Evolutionary conservation across 176 grass and related monocot genomes (phyloP), one percentile per base, ranked within the genome.

Genomic region (Cenchrus americanus): DNA sequence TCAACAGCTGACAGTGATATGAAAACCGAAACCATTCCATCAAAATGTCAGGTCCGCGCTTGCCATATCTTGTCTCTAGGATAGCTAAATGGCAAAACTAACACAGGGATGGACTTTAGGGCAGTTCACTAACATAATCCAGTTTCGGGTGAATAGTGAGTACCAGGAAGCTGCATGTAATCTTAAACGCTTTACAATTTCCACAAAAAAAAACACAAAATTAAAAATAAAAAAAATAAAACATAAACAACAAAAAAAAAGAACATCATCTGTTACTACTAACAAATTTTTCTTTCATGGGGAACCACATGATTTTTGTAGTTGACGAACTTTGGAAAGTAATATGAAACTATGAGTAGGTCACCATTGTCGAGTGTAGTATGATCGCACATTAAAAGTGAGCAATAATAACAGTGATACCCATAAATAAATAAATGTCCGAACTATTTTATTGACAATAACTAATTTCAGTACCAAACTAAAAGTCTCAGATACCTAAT

Each of bases 41-140:
- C 54, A 47, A 68, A 61, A 67, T 84, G 68, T 10, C 54, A 80
- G 50, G 76, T 41, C 69, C 43, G 75, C 61, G 50, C 14, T 49
- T 61, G 21, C 26, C 68, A 61, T 75, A 75, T 80, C 21, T 54
- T 21, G 8, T 74, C 61, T n/a, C 49, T 42, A 67, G 21, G 49
- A 80, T 61, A 74, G 15, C 43, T 52, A 47, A 14, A 75, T 1
- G 32, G 26, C 27, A 5, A 53, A 66, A 27, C 44, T 54, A 49
- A 62, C 17, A 23, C 1, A 63, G 27, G 62, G 34, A 52, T 37
- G 13, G 34, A 84, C 26, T 63, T 70, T 72, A 72, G 64, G 13
- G n/a, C 50, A 75, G n/a, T 46, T 68, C 41, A 37, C 32, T 27
- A 50, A 15, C 62, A 62, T 7, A 50, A 62, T 18, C 7, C 27